Base-by-base conservation (phyloP, 2,329 filamentous ascomycete species). In the Aspergillus pseudoviridinutans region DNA sequence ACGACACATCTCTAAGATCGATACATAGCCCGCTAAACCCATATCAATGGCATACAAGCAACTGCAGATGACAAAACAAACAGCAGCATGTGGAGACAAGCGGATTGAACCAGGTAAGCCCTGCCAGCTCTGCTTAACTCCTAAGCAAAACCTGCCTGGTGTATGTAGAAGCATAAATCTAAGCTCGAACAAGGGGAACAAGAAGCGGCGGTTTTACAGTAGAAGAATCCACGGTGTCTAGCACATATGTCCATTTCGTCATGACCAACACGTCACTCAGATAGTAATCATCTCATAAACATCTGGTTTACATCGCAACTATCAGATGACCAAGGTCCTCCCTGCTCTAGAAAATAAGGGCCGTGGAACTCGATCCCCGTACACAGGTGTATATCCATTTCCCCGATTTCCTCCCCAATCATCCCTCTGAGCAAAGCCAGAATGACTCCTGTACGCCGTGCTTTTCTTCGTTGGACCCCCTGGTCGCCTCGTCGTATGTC, bases 401-500 rank as follows among this genome's bases (percentile, higher is more conserved):
- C 56, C 53, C 58, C 53, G 4, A 22, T 41, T 22, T 58, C 55
- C 53, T 56, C 52, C 35, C 38, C 44, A 53, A 49, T 55, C 38
- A 60, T 61, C 60, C 59, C 54, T 65, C 60, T 62, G 64, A 64
- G 58, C 62, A 64, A 67, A 64, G 66, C 61, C 63, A 70, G 62
- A 66, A 63, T 59, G 66, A 71, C 65, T 69, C 70, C 69, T 62
- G 67, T 70, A 70, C 70, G 71, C 71, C 71, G 61, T 67, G 59
- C 62, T 67, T 63, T 62, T 63, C 47, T 38, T 58, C 49, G 54
- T 58, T 49, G 35, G 6, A 7, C 20, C 20, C 47, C 38, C n/a
- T 14, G 29, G 25, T 24, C 29, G 2, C 29, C 53, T 38, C 35
- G 32, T 47, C 41, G 29, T 54, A n/a, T 53, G 50, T 53, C 54